phyloP scores from a whole-genome alignment of 805 yeast species.

The Schwanniomyces vanrijiae region DNA sequence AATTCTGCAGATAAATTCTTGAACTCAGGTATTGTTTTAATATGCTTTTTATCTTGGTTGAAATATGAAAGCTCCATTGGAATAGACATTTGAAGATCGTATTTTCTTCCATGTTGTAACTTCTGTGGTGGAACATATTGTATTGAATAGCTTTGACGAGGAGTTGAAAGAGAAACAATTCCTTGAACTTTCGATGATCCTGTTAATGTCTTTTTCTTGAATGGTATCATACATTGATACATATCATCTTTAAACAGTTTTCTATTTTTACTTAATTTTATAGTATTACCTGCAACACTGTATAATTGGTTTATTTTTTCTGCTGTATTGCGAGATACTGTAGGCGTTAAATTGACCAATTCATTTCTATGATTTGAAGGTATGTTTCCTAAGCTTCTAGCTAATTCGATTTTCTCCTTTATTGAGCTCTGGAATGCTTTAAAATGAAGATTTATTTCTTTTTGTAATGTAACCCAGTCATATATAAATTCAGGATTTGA shows the following conservation, averaged over 20 bases:
- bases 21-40: conserved; percentile 27
- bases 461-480: conserved; percentile 9
- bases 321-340: conserved; percentile 16
- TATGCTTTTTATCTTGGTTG: conserved; percentile 9
- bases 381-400: conserved; percentile 15
- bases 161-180: conserved; percentile 33
- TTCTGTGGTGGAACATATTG: conserved; percentile 33
- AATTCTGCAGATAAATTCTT: conserved; percentile 34
- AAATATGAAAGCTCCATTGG: conserved; percentile 35
- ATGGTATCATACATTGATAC: conserved; percentile 32
- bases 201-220: conserved; percentile 33
- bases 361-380: conserved; percentile 9
- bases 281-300: conserved; percentile 20
- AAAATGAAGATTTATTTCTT: conserved; percentile 26
- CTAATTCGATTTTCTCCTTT: conserved; percentile 23
- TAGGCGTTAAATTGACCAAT: conserved; percentile 13
- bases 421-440: conserved; percentile 35
- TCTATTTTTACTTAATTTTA: conserved; percentile 12
- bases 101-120: conserved; percentile 16
- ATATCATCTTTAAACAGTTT: conserved; percentile 20
- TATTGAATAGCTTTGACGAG: conserved; percentile 26
- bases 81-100: conserved; percentile 18
- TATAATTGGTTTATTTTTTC: conserved; percentile 34
- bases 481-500: conserved; percentile 18
- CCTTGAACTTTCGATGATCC: conserved; percentile 31